Conservation (phyloP, 2,329 filamentous ascomycete species). For the Dactylellina sp. region DNA sequence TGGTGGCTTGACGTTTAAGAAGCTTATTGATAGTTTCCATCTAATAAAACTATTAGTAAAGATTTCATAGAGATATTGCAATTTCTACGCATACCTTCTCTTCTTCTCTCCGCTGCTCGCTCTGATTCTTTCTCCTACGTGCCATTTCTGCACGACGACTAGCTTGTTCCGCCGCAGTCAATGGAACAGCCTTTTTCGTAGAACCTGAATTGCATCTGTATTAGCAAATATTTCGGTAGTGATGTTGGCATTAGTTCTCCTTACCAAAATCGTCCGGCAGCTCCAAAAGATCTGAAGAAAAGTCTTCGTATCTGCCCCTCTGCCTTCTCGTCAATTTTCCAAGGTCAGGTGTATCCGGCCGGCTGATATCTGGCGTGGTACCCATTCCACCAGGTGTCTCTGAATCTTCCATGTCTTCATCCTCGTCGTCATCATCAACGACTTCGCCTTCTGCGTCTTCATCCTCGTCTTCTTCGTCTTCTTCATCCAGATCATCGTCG, state of each 20-base stretch:
- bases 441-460: constrained; percentile 56
- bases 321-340: constrained; percentile 77
- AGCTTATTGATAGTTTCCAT: constrained; percentile 93
- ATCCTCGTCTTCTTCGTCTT: constrained; percentile 48
- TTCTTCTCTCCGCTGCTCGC: constrained; percentile 81
- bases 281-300: constrained; percentile 65
- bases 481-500: constrained; percentile 37
- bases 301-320: constrained; percentile 71
- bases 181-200: constrained; percentile 59
- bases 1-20: constrained; percentile 85
- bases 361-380: constrained; percentile 59
- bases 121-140: constrained; percentile 77
- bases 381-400: constrained; percentile 28
- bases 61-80: neutral
- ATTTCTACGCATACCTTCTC: constrained; percentile 71
- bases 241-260: neutral
- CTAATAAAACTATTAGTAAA: constrained; percentile 65
- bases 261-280: constrained; percentile 64
- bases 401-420: constrained; percentile 60
- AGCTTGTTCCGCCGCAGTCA: constrained; percentile 78
- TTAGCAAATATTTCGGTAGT: neutral
- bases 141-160: constrained; percentile 81
- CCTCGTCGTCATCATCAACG: constrained; percentile 37
- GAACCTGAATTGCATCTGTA: constrained; percentile 50
- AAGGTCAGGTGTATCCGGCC: constrained; percentile 69